Conservation (phyloP, 2,329 filamentous ascomycete genomes). For the Alternaria sp. region DNA sequence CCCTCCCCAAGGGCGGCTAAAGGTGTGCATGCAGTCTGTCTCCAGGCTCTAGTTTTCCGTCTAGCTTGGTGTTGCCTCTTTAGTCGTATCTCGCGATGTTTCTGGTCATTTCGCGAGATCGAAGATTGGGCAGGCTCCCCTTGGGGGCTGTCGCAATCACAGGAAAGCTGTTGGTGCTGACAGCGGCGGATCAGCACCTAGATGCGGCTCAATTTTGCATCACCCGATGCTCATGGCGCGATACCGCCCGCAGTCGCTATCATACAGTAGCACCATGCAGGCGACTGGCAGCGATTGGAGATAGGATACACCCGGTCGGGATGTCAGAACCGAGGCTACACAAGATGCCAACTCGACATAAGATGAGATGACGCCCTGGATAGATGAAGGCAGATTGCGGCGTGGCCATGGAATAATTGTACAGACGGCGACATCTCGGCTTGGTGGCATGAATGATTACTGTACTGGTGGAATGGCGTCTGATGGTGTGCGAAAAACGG, state of each 20-base stretch:
- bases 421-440: constrained; percentile 6
- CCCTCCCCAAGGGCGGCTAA: constrained; percentile 12
- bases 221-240: constrained; percentile 9
- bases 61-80: background rate
- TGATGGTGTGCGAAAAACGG: background rate
- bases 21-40: constrained; percentile 11
- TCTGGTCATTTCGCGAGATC: background rate
- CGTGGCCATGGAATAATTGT: constrained; percentile 2
- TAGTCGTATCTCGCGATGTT: background rate
- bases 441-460: background rate
- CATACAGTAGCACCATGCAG: constrained; percentile 16
- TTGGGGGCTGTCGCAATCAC: constrained; percentile 16
- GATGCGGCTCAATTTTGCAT: constrained; percentile 18
- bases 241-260: constrained; percentile 13
- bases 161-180: constrained; percentile 24
- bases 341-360: constrained; percentile 13
- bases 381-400: constrained; percentile 24
- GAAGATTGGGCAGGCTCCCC: background rate
- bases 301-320: constrained; percentile 16
- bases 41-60: background rate
- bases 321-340: constrained; percentile 13
- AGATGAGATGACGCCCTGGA: constrained; percentile 3
- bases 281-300: constrained; percentile 11
- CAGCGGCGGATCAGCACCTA: constrained; percentile 14
- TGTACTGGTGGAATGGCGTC: background rate